Evolutionary conservation across 495 filamentous ascomycete species (phyloP), one percentile per base, ranked within the genome.

Genomic region (Gamarada debralockiae): DNA sequence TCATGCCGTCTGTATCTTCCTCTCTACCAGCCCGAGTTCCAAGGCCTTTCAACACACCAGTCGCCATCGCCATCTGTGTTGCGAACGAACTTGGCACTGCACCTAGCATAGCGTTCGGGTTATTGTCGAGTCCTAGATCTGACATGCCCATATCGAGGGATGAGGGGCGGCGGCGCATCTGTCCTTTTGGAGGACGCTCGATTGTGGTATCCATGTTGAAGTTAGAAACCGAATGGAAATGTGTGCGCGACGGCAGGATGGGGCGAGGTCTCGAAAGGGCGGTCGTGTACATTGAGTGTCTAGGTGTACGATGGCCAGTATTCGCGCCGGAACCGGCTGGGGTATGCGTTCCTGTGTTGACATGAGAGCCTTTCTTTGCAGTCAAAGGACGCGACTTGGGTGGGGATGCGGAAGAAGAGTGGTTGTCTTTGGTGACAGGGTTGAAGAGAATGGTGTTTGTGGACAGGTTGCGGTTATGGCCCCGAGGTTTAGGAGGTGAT

Each of bases 381-480:
- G 60, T 58, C 29, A 60, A 42, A 20, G 54, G 48, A 65, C 55
- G 3, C 66, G 74, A 38, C 67, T 63, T 63, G 13, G 59, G 64
- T 10, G 62, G 64, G 0, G 67, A 65, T 8, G 63, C 51, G 0
- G 66, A 65, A 20, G 67, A 71, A 1, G 65, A 66, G 27, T 59
- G 58, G 22, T 23, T 20, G 13, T 53, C 44, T n/a, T n/a, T n/a
- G 9, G 64, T 65, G 17, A 71, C 63, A 3, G 85, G 86, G 27
- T 78, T 83, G 64, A 87, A 90, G 0, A 95, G 65, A 46, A 92
- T 87, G 2, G 90, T 95, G 55, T 80, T 87, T 21, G 82, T 88
- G 3, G 90, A 93, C 13, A 81, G 59, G 46, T 86, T 89, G 18
- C 90, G 82, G 47, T 66, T 73, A 36, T 61, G 54, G 56, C 69